Percentiles rank a stretch among this genome's conserved stretches.
Conservation (phyloP, 163 green algal species). For the Chloroidium sp. region DNA sequence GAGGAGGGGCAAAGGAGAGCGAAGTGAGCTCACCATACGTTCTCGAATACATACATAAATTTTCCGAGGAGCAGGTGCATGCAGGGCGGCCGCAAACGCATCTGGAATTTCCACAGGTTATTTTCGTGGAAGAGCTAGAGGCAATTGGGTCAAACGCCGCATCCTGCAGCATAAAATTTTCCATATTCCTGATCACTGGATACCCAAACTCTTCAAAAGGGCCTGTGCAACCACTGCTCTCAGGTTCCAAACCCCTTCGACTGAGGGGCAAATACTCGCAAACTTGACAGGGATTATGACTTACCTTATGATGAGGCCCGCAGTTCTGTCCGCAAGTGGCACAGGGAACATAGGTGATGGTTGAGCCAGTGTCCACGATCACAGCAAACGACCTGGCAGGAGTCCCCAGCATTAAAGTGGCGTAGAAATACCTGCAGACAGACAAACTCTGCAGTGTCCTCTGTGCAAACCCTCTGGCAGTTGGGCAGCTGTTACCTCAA, state of each 20-base stretch:
- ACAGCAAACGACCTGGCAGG: conserved; percentile 65
- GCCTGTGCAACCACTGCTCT: background rate
- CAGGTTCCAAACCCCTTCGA: background rate
- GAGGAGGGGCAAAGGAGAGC: no score
- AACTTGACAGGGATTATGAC: background rate
- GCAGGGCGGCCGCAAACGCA: conserved; percentile 34
- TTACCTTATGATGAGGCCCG: conserved; percentile 57
- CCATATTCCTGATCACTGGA: no score
- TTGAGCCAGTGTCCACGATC: conserved; percentile 93
- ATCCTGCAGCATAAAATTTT: conserved; percentile 25
- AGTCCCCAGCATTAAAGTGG: conserved; percentile 67
- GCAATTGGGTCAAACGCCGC: conserved; percentile 50
- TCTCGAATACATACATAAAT: conserved; percentile 64
- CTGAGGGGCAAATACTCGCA: background rate
- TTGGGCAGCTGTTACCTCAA: background rate
- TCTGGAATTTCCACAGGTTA: conserved; percentile 32
- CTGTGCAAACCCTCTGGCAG: background rate
- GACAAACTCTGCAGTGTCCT: background rate
- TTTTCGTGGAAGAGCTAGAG: conserved; percentile 32
- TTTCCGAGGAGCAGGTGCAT: conserved; percentile 34
- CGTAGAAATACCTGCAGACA: conserved; percentile 80
- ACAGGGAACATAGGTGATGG: conserved; percentile 89
- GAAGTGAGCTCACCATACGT: conserved; percentile 52
- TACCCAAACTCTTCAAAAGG: no score
- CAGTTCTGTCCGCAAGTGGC: conserved; percentile 57